Conservation (phyloP, 2,329 filamentous ascomycete species). For the Diplodia scrobiculata region DNA sequence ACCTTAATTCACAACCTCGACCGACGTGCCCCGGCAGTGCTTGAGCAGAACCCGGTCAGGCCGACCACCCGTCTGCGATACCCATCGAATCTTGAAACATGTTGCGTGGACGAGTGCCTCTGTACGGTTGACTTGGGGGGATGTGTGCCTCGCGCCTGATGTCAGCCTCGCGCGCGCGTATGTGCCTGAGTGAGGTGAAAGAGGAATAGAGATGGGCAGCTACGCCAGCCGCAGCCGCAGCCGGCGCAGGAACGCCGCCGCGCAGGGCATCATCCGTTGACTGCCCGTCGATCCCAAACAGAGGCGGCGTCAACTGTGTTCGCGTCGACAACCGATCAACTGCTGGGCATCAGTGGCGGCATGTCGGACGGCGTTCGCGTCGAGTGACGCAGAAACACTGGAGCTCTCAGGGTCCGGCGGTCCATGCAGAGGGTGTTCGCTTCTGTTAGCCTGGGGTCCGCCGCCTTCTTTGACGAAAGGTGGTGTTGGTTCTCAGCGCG, state of each 20-base stretch:
- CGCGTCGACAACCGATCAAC: not conserved
- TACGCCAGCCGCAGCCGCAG: not conserved
- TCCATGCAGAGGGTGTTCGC: not conserved
- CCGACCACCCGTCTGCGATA: not conserved
- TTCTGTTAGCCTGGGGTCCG: conserved; percentile 3
- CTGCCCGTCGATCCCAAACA: not conserved
- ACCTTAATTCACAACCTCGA: conserved; percentile 10
- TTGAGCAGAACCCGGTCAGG: not conserved
- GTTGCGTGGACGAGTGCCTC: not conserved
- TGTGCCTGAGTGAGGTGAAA: not conserved
- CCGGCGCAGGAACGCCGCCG: not conserved
- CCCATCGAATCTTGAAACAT: conserved; percentile 22
- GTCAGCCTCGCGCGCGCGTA: not conserved
- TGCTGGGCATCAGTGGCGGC: not conserved
- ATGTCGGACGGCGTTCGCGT: not conserved
- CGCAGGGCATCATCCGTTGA: not conserved
- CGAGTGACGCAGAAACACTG: not conserved
- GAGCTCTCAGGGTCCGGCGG: not conserved
- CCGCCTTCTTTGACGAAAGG: not conserved
- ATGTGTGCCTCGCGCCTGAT: not conserved
- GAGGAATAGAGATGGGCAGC: not conserved
- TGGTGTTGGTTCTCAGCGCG: not conserved
- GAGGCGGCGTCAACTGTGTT: conserved; percentile 1
- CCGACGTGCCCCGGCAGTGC: not conserved
- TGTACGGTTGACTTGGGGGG: not conserved